Evolutionary conservation across 192 early-diverging fungal genomes (phyloP).

Genomic region (Cetraspora pellucida): DNA sequence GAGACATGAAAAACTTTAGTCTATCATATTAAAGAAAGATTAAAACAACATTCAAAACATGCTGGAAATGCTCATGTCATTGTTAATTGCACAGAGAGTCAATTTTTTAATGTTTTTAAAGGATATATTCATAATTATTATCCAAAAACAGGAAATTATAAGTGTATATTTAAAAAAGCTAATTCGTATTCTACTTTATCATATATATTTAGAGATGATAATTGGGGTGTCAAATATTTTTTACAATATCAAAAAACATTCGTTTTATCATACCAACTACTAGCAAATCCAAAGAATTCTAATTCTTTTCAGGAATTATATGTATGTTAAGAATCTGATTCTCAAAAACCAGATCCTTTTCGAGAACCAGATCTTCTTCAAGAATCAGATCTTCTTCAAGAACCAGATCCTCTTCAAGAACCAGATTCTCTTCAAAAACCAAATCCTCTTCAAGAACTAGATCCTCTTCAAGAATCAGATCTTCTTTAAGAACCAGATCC

Average conservation of each 20-base stretch:
- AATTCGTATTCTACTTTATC: neutral
- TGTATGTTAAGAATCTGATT: too few species aligned
- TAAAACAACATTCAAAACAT: too few species aligned
- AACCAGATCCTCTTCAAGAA: too few species aligned
- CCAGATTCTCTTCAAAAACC: too few species aligned
- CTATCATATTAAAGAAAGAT: neutral
- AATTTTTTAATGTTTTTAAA: neutral
- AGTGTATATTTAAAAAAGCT: neutral
- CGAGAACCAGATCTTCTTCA: too few species aligned
- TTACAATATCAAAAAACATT: neutral
- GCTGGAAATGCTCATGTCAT: neutral
- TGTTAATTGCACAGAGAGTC: neutral
- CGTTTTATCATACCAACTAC: neutral
- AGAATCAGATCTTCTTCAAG: too few species aligned
- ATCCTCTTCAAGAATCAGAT: too few species aligned
- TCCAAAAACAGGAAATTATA: neutral
- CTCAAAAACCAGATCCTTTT: too few species aligned
- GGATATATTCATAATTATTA: slow-evolving; percentile 9
- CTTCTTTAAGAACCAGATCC: too few species aligned
- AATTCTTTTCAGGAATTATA: too few species aligned
- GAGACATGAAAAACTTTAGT: neutral
- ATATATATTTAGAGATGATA: neutral
- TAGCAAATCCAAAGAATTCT: neutral
- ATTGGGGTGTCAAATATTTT: neutral
- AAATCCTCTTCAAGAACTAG: too few species aligned